These are phyloP conservation scores for Vararia minispora DNA, from an alignment of 768 basidiomycete genomes.

Conservation along the genomic window DNA sequence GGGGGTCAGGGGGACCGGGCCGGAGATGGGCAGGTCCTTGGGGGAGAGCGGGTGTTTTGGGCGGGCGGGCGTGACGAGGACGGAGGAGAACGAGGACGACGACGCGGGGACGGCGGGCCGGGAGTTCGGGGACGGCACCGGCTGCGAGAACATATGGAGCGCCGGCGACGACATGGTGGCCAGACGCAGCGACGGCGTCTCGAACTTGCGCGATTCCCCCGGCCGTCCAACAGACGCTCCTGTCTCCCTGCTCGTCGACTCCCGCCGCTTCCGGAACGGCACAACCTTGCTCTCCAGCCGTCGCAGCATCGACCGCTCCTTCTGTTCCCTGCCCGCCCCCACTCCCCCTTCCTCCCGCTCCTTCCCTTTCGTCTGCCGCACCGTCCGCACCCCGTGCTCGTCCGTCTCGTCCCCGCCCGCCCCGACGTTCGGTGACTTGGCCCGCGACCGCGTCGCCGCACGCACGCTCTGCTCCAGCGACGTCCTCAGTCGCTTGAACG, in stretches of 20 bases:
- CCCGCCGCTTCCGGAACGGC: slow-evolving; percentile 25
- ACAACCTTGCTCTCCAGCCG: slow-evolving; percentile 23
- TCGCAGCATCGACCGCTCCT: slow-evolving; percentile 29
- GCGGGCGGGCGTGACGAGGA: slow-evolving; percentile 34
- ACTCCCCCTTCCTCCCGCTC: slow-evolving; percentile 1
- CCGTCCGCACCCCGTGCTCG: too few relatives aligned
- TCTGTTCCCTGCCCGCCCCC: slow-evolving; percentile 11
- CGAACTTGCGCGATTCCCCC: slow-evolving; percentile 50
- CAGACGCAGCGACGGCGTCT: slow-evolving; percentile 53
- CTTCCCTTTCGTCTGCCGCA: too few relatives aligned
- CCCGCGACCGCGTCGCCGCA: slow-evolving; percentile 48
- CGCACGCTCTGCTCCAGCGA: slow-evolving; percentile 59
- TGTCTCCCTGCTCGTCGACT: slow-evolving; percentile 20
- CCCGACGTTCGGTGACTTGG: slow-evolving; percentile 22
- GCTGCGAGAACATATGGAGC: slow-evolving; percentile 51
- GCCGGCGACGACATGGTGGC: slow-evolving; percentile 71
- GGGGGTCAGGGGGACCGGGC: slow-evolving; percentile 23
- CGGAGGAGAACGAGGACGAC: slow-evolving; percentile 35
- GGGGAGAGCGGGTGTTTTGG: slow-evolving; percentile 15
- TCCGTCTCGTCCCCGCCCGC: slow-evolving; percentile 24
- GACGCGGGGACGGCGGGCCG: slow-evolving; percentile 34
- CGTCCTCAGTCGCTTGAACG: slow-evolving; percentile 55
- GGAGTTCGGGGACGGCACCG: slow-evolving; percentile 41
- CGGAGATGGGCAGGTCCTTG: slow-evolving; percentile 23
- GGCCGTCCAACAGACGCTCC: slow-evolving; percentile 27